These are phyloP conservation scores for Vanrija sp. DNA, from an alignment of 1,284 basidiomycete species.

Conservation along the genomic window DNA sequence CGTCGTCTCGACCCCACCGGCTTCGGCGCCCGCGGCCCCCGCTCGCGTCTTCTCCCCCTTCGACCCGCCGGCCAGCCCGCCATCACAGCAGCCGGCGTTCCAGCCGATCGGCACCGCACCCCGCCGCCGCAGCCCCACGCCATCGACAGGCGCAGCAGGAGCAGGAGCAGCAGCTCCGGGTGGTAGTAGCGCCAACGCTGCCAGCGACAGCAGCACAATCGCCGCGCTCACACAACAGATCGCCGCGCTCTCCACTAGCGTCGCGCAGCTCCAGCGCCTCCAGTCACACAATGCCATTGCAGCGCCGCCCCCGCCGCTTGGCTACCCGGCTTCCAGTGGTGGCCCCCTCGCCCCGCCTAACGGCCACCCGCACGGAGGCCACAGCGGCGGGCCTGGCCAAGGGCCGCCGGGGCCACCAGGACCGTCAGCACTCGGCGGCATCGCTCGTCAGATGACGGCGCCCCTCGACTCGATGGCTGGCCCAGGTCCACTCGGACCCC, in stretches of 20 bases:
- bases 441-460: neutral
- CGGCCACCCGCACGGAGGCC: neutral
- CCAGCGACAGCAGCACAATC: slow-evolving; percentile 36
- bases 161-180: neutral
- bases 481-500: neutral
- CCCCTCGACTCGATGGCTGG: neutral
- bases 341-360: neutral
- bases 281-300: slow-evolving; percentile 18
- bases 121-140: neutral
- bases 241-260: slow-evolving; percentile 76
- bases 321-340: no score
- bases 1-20: neutral
- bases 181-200: neutral
- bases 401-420: neutral
- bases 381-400: no score
- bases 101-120: neutral
- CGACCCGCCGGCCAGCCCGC: slow-evolving; percentile 8
- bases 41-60: slow-evolving; percentile 22
- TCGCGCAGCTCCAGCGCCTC: slow-evolving; percentile 62
- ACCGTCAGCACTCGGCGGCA: neutral
- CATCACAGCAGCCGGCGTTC: neutral
- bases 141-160: no score
- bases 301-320: no score
- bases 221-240: slow-evolving; percentile 71
- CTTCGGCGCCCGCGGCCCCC: neutral